These are phyloP conservation scores for Rhizoctonia solani DNA, from an alignment of 1,284 basidiomycete genomes.

Conservation along the genomic window DNA sequence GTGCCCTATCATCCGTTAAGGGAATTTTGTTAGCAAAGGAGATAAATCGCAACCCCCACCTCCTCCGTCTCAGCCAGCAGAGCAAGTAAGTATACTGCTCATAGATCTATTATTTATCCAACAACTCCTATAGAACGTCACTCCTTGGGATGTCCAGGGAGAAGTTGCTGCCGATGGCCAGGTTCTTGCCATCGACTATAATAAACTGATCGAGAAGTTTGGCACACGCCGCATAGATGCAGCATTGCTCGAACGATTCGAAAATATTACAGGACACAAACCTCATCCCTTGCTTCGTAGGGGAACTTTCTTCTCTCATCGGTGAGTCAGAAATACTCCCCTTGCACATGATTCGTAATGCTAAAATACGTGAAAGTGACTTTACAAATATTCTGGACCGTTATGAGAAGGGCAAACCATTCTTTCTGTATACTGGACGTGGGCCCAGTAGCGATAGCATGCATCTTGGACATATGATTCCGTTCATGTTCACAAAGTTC, in stretches of 20 bases:
- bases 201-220: conserved; percentile 93
- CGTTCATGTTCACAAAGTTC: conserved; percentile 96
- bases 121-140: conserved; percentile 54
- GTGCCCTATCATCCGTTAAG: background rate
- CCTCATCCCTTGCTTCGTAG: conserved; percentile 92
- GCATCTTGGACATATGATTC: conserved; percentile 98
- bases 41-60: conserved; percentile 19
- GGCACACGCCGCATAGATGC: conserved; percentile 84
- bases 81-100: conserved; percentile 4
- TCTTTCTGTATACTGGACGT: conserved; percentile 97
- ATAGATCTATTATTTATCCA: background rate
- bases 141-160: conserved; percentile 98
- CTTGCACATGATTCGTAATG: conserved; percentile 2
- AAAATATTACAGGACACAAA: conserved; percentile 84
- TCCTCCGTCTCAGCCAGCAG: conserved; percentile 23
- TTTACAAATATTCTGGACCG: conserved; percentile 93
- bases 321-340: conserved; percentile 55
- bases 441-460: conserved; percentile 97
- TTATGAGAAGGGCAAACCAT: conserved; percentile 96
- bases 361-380: conserved; percentile 60
- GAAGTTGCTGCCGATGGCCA: conserved; percentile 87
- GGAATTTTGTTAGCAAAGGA: background rate
- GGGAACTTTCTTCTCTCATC: conserved; percentile 98
- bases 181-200: conserved; percentile 92
- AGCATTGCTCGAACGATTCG: conserved; percentile 85